Evolutionary conservation across 768 basidiomycete species (phyloP), one percentile per base, ranked within the genome.

Genomic region (Panellus pusillus): DNA sequence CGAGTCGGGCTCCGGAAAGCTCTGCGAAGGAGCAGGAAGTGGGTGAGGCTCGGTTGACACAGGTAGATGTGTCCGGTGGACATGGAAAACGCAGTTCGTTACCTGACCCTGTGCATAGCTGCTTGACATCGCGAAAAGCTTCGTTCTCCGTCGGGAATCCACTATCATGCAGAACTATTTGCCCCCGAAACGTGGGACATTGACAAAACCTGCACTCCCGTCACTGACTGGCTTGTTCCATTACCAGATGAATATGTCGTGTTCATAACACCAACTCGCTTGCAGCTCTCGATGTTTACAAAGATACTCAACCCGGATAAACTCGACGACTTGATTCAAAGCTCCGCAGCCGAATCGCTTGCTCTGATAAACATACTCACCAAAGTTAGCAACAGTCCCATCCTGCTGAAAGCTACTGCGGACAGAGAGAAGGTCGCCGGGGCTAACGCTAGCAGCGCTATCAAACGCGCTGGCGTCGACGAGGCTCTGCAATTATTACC

Each of bases 341-440:
- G 84, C 45, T 83, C 83, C 1, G 89, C 86, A 0, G 86, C 86
- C 0, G 86, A 89, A 61, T 87, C 90, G 2, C 79, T 95, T 17
- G 86, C 87, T 15, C 66, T 95, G 20, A 91, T 98, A 61, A 84
- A 81, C 50, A 76, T 83, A 52, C 77, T 97, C 31, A 89, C 87
- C 12, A 97, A 98, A 77, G 80, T 98, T 57, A 93, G 90, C 74
- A 98, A 91, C 65, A 94, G 92, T 61, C 96, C 96, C 0, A 83
- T 92, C 31, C 73, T 98, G 28, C 73, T 94, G 40, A 91, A 89
- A 63, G 85, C 88, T n/a, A 85, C 86, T 5, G 81, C 80, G 14
- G 86, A 89, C 58, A 85, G 80, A 57, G 78, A 76, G 15, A 81
- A 74, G 61, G 69, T 65, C 20, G 77, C 78, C 52, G 63, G 72